Percentiles rank a stretch among this genome's conserved stretches.
Conservation (phyloP, 2,329 filamentous ascomycete genomes). For the Cordyceps fumosorosea region DNA sequence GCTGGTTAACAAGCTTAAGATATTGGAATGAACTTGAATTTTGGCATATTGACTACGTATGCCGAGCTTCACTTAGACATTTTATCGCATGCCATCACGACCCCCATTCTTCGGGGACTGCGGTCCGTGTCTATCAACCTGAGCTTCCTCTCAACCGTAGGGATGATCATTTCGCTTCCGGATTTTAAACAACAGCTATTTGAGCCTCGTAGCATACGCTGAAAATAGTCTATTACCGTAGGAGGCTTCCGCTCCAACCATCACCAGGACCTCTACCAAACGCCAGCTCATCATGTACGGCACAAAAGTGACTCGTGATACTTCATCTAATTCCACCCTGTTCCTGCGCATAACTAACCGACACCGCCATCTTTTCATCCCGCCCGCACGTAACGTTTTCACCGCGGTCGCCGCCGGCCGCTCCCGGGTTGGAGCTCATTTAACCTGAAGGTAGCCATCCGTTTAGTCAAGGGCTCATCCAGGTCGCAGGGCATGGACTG, state of each 20-base stretch:
- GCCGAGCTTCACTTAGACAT: no score
- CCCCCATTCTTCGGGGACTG: no score
- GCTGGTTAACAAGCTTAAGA: no score
- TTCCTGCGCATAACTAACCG: background rate
- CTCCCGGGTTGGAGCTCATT: slow-evolving; percentile 31
- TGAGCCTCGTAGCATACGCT: no score
- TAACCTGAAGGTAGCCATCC: slow-evolving; percentile 60
- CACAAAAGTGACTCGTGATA: background rate
- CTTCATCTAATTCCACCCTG: background rate
- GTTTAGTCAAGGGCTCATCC: slow-evolving; percentile 56
- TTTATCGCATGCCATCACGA: no score
- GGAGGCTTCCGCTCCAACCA: background rate
- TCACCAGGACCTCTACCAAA: slow-evolving; percentile 1
- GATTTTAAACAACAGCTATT: no score
- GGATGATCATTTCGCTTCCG: no score
- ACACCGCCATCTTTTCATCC: background rate
- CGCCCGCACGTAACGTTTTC: background rate
- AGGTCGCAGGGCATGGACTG: slow-evolving; percentile 20
- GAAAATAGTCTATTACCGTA: no score
- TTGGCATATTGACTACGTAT: no score
- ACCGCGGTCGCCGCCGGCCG: background rate
- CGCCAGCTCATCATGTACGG: background rate
- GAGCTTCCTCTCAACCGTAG: no score
- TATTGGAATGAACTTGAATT: no score
- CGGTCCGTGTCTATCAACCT: no score